Evolutionary conservation across 352 stramenopile species (phyloP).

Genomic region (Pythium plurisporium): DNA sequence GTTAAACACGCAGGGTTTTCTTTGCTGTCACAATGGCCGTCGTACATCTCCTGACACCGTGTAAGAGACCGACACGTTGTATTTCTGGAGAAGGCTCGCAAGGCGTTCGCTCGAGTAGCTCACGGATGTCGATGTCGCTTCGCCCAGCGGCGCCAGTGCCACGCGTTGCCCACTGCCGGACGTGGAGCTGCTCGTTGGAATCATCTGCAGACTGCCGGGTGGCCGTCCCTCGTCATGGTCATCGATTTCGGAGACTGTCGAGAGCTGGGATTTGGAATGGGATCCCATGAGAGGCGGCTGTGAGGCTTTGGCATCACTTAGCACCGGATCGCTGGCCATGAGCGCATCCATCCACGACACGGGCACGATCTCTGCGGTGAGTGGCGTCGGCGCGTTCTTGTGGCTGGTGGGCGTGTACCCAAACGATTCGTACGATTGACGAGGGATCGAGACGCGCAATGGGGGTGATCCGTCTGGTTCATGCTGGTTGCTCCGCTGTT

Average conservation of each 20-base stretch:
- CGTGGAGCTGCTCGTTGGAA: not conserved
- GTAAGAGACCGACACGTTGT: constrained; percentile 55
- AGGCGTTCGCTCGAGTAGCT: constrained; percentile 59
- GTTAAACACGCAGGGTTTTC: too few relatives aligned
- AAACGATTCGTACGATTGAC: not conserved
- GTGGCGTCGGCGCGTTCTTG: constrained; percentile 15
- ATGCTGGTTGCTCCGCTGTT: constrained; percentile 14
- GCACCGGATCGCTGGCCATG: constrained; percentile 22
- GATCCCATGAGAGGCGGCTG: too few relatives aligned
- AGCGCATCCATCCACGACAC: constrained; percentile 52
- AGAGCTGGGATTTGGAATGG: constrained; percentile 5
- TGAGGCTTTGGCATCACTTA: not conserved
- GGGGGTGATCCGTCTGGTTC: constrained; percentile 11
- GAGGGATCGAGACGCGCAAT: constrained; percentile 26
- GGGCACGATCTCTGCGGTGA: constrained; percentile 63
- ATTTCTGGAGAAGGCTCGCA: constrained; percentile 54
- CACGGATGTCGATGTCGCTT: constrained; percentile 18
- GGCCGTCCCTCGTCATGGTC: not conserved
- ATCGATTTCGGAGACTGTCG: constrained; percentile 7
- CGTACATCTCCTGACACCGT: not conserved
- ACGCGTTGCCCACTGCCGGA: not conserved
- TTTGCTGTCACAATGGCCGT: too few relatives aligned
- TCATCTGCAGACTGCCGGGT: not conserved
- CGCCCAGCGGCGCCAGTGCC: not conserved
- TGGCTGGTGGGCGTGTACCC: not conserved